phyloP scores from a whole-genome alignment of 2,329 filamentous ascomycete genomes.

The Fusarium cicatricum region DNA sequence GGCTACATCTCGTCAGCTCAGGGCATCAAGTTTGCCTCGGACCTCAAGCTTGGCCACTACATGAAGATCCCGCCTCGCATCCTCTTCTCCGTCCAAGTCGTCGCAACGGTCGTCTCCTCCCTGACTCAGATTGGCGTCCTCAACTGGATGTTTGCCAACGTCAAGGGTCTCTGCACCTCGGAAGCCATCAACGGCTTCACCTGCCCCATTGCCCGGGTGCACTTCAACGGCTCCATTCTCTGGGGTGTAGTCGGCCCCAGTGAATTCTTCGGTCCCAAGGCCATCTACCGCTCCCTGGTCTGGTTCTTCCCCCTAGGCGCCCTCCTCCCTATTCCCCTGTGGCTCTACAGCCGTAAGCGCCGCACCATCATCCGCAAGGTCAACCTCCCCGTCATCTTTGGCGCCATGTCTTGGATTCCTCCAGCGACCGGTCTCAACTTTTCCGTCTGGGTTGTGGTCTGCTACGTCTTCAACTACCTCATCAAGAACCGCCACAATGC shows the following conservation, averaged over 20 bases:
- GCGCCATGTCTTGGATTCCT: constrained; percentile 85
- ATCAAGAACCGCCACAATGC: constrained; percentile 72
- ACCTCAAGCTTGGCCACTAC: constrained; percentile 87
- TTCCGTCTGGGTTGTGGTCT: constrained; percentile 85
- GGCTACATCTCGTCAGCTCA: constrained; percentile 90
- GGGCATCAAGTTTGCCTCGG: constrained; percentile 87
- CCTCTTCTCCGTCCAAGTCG: constrained; percentile 80
- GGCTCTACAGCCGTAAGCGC: constrained; percentile 69
- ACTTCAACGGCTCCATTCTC: constrained; percentile 89
- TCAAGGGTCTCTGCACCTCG: constrained; percentile 79
- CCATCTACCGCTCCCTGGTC: constrained; percentile 78
- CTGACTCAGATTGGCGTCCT: constrained; percentile 84
- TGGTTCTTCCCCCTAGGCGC: constrained; percentile 85
- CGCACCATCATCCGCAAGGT: constrained; percentile 76
- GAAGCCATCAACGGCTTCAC: constrained; percentile 87
- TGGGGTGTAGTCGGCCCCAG: constrained; percentile 88
- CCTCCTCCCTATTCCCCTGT: constrained; percentile 76
- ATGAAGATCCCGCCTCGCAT: constrained; percentile 87
- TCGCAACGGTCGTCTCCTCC: constrained; percentile 78
- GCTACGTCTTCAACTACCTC: constrained; percentile 83
- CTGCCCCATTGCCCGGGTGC: constrained; percentile 85
- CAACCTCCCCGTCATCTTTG: constrained; percentile 84
- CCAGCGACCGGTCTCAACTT: constrained; percentile 89
- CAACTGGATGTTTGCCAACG: constrained; percentile 88
- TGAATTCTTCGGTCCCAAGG: constrained; percentile 81